Percentiles rank a stretch among this genome's conserved stretches.
Evolutionary conservation across 2,329 filamentous ascomycete genomes (phyloP).

Genomic region (Pseudocercospora fijiensis): DNA sequence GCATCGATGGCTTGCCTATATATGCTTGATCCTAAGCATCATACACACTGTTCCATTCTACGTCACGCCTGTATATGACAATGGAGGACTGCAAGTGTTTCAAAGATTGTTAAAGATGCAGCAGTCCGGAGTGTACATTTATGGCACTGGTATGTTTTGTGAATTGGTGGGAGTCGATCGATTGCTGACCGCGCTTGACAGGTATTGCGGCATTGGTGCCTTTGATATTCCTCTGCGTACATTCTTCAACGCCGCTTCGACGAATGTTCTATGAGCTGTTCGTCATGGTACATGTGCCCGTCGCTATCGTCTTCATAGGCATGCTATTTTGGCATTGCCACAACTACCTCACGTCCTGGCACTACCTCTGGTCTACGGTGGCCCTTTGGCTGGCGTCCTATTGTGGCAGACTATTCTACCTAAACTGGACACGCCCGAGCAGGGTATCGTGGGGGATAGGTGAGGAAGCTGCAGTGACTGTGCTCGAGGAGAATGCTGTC

Average conservation of each 20-base stretch:
- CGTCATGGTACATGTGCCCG: constrained; percentile 75
- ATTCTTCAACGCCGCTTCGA: constrained; percentile 77
- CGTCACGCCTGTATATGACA: constrained; percentile 80
- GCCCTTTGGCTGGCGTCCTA: constrained; percentile 78
- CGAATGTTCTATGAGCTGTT: constrained; percentile 82
- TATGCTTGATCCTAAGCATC: constrained; percentile 78
- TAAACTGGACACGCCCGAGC: constrained; percentile 86
- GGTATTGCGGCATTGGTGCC: constrained; percentile 72
- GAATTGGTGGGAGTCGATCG: background rate
- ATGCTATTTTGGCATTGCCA: constrained; percentile 95
- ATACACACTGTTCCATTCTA: constrained; percentile 89
- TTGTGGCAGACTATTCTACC: constrained; percentile 70
- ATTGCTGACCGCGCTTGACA: constrained; percentile 27
- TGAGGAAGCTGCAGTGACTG: constrained; percentile 83
- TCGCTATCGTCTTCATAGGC: constrained; percentile 75
- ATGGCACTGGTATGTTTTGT: constrained; percentile 67
- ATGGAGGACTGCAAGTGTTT: constrained; percentile 70
- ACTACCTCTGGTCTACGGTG: constrained; percentile 78
- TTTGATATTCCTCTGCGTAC: constrained; percentile 76
- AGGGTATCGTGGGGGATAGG: constrained; percentile 79
- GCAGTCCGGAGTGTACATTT: constrained; percentile 71
- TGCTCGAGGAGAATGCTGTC: constrained; percentile 90
- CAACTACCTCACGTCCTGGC: constrained; percentile 87
- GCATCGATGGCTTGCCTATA: constrained; percentile 86
- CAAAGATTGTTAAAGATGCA: constrained; percentile 38